Conservation (phyloP, 2,329 filamentous ascomycete genomes). For the Paecilomyces sp. region DNA sequence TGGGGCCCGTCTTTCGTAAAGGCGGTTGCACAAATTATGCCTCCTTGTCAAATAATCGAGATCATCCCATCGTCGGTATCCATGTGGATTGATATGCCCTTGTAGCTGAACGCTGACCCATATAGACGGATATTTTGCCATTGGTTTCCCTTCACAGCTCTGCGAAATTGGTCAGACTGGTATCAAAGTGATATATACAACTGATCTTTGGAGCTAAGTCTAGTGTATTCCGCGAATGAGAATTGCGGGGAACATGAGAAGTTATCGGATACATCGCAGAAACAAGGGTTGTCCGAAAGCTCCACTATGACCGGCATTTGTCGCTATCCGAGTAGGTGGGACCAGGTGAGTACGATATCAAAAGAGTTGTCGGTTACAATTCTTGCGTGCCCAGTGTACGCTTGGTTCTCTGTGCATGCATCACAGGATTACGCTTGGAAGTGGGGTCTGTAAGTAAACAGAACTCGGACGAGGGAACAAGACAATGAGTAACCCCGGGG, state of each 20-base stretch:
- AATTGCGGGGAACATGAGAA: not conserved
- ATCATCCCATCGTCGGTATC: not conserved
- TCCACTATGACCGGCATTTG: not conserved
- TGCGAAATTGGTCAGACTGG: not conserved
- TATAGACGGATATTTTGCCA: too few species aligned
- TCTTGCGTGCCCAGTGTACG: too few species aligned
- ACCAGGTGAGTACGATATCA: not conserved
- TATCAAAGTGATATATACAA: not conserved
- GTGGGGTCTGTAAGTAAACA: too few species aligned
- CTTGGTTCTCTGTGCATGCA: too few species aligned
- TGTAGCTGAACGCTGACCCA: too few species aligned
- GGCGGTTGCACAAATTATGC: not conserved
- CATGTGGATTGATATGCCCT: not conserved
- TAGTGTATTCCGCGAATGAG: not conserved
- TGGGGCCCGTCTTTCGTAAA: not conserved
- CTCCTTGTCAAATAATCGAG: not conserved
- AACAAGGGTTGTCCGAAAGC: not conserved
- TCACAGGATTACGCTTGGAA: too few species aligned
- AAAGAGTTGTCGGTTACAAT: not conserved
- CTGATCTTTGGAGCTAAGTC: not conserved
- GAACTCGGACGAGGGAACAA: too few species aligned
- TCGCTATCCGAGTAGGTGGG: not conserved
- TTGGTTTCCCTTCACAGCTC: not conserved
- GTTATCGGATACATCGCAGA: too few species aligned
- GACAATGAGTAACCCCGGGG: too few species aligned